Conservation (phyloP, 139 green algal species). For the Chloropicon primus region DNA sequence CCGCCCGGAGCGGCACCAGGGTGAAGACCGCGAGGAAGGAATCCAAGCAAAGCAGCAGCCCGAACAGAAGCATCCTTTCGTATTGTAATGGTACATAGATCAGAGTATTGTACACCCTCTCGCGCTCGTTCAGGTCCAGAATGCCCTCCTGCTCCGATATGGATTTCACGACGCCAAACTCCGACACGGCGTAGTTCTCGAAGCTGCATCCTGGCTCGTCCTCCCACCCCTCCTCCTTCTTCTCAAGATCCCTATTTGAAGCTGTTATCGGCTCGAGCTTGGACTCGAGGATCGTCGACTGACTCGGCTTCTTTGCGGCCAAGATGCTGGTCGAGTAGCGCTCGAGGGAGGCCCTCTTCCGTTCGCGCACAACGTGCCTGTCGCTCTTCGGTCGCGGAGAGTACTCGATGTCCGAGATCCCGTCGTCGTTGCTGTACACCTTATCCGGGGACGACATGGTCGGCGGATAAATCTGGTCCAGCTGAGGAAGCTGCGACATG, state of each 20-base stretch:
- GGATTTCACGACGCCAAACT: background rate
- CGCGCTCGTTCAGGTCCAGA: constrained; percentile 2
- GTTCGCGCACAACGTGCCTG: background rate
- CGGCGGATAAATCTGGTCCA: no score
- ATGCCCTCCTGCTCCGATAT: background rate
- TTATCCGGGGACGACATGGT: no score
- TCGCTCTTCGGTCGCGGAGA: background rate
- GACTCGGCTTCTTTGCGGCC: background rate
- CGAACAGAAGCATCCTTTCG: constrained; percentile 65
- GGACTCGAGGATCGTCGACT: background rate
- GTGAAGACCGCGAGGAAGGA: constrained; percentile 66
- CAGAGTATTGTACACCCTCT: constrained; percentile 70
- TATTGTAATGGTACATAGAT: constrained; percentile 72
- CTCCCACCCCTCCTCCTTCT: background rate
- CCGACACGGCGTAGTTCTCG: background rate
- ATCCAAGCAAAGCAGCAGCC: constrained; percentile 49
- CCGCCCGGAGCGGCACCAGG: constrained; percentile 43
- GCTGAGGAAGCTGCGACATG: no score
- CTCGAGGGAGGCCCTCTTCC: background rate
- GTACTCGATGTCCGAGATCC: background rate
- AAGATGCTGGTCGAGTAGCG: background rate
- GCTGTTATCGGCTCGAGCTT: background rate
- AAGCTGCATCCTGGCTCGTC: background rate
- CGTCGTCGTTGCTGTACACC: background rate
- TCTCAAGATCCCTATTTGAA: background rate